Evolutionary conservation across 805 yeast genomes (phyloP).

Genomic region (Lipomyces starkeyi): DNA sequence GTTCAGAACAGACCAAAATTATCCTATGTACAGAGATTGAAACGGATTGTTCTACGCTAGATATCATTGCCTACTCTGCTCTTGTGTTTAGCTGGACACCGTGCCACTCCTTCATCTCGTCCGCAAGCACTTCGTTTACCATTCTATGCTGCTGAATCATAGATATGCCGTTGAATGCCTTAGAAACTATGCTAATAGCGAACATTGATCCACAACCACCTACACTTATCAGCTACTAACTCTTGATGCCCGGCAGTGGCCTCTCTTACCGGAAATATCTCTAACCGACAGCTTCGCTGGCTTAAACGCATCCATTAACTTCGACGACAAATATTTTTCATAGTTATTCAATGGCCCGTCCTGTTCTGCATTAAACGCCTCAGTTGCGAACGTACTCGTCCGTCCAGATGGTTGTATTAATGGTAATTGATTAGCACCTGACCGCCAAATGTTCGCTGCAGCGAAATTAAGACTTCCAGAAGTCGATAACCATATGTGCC

Average conservation of each 20-base stretch:
- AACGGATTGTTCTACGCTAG: background rate
- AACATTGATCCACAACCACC: constrained; percentile 98
- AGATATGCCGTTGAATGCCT: constrained; percentile 74
- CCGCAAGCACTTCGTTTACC: constrained; percentile 80
- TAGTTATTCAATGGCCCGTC: constrained; percentile 22
- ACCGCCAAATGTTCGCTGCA: background rate
- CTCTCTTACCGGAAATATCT: constrained; percentile 72
- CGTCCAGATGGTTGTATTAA: background rate
- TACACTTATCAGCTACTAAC: constrained; percentile 1
- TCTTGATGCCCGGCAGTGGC: background rate
- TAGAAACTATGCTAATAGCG: constrained; percentile 77
- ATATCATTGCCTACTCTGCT: constrained; percentile 44
- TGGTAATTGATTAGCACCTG: background rate
- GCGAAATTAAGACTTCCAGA: background rate
- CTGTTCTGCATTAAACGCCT: constrained; percentile 14
- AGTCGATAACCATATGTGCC: background rate
- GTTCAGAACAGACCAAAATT: background rate
- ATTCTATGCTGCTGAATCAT: constrained; percentile 92
- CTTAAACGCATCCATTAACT: constrained; percentile 58
- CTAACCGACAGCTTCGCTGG: constrained; percentile 71
- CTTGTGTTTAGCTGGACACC: constrained; percentile 87
- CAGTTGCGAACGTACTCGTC: background rate
- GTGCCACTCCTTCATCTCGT: constrained; percentile 92
- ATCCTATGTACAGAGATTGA: background rate
- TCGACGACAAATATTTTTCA: constrained; percentile 40